Conservation (phyloP, 192 early-diverging fungal species). For the Entophlyctis luteolus region DNA sequence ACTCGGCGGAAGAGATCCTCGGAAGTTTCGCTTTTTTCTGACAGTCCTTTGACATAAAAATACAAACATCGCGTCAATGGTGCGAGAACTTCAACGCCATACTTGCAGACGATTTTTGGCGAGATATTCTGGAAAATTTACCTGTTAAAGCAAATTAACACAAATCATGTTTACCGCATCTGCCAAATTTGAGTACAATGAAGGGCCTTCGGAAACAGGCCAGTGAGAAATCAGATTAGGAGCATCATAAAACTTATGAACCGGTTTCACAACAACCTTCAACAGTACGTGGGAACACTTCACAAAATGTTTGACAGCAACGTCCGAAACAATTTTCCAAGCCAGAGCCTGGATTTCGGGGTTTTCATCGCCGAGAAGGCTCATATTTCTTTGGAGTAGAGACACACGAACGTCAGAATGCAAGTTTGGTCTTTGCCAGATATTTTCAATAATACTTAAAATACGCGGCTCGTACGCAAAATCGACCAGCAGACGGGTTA, state of each 20-base stretch:
- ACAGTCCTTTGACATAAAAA: not conserved
- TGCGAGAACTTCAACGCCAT: not conserved
- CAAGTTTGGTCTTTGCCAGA: conserved; percentile 8
- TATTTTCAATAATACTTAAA: not conserved
- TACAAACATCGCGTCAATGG: not conserved
- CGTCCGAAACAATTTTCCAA: conserved; percentile 9
- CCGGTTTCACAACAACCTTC: not conserved
- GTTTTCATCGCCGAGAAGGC: not conserved
- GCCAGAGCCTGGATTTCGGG: not conserved
- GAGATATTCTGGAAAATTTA: not conserved
- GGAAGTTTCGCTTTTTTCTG: not conserved
- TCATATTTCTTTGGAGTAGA: not conserved
- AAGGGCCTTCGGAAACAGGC: too few relatives aligned
- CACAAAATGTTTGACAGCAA: not conserved
- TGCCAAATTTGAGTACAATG: not conserved
- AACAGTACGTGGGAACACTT: not conserved
- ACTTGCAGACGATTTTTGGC: not conserved
- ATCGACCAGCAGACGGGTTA: conserved; percentile 1
- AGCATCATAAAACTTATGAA: not conserved
- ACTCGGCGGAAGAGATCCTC: not conserved
- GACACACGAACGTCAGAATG: conserved; percentile 11
- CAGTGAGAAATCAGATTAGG: not conserved
- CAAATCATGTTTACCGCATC: not conserved
- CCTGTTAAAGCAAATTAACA: not conserved
- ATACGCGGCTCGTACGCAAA: not conserved